Evolutionary conservation across 352 stramenopile species (phyloP).

Genomic region (Globisporangium echinulatum): DNA sequence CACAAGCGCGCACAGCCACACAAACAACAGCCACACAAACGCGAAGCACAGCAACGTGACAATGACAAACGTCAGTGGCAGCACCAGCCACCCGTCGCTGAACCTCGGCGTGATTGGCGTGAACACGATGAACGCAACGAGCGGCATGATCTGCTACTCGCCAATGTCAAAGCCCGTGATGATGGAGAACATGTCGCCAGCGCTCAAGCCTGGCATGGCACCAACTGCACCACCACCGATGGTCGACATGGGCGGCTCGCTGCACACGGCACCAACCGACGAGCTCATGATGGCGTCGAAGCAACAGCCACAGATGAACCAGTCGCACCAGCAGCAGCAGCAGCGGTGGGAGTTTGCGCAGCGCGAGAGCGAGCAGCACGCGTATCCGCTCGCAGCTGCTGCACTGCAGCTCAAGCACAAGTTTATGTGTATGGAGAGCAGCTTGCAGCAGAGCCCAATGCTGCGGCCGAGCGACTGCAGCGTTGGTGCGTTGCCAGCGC

Average conservation of each 20-base stretch:
- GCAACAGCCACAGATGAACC: conserved; percentile 2
- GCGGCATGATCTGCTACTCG: conserved; percentile 57
- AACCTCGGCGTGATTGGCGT: conserved; percentile 17
- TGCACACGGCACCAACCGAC: conserved; percentile 14
- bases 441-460: conserved; percentile 10
- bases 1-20: background rate
- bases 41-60: background rate
- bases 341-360: conserved; percentile 29
- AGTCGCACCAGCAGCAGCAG: background rate
- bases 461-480: conserved; percentile 20
- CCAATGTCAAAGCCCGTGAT: conserved; percentile 72
- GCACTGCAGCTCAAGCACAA: conserved; percentile 43
- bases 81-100: conserved; percentile 8
- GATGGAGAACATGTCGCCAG: conserved; percentile 82
- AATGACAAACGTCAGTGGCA: background rate
- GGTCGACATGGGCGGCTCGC: conserved; percentile 46
- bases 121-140: conserved; percentile 21
- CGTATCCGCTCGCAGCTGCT: conserved; percentile 27
- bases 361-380: conserved; percentile 32
- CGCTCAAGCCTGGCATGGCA: conserved; percentile 65
- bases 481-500: conserved; percentile 10
- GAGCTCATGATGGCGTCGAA: conserved; percentile 17
- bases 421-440: conserved; percentile 22
- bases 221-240: conserved; percentile 34
- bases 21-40: background rate